Conservation (phyloP, 345 rosid species). For the Cardamine resedifolia region DNA sequence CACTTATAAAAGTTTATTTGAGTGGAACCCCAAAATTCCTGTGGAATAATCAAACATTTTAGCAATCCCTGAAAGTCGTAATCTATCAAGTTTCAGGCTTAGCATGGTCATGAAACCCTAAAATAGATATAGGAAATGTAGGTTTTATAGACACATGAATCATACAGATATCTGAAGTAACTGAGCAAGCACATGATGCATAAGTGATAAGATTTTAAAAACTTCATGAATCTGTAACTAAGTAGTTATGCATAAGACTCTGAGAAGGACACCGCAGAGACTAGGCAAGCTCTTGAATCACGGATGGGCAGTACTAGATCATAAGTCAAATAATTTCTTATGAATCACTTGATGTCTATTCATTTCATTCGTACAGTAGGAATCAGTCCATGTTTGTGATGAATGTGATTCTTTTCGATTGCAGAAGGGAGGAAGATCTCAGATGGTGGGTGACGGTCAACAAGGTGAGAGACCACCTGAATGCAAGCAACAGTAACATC, state of each 20-base stretch:
- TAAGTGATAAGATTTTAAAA: not conserved
- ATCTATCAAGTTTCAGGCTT: conserved; percentile 8
- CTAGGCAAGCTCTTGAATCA: not conserved
- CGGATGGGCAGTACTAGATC: not conserved
- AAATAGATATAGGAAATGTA: not conserved
- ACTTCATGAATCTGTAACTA: not conserved
- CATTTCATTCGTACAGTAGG: not conserved
- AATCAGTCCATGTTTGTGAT: not conserved
- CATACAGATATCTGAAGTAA: not conserved
- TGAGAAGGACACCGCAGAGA: not conserved
- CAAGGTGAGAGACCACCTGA: conserved; percentile 80
- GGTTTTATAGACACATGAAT: not conserved
- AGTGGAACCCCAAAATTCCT: not conserved
- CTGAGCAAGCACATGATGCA: not conserved
- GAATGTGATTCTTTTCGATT: not conserved
- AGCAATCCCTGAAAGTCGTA: not conserved
- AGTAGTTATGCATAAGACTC: not conserved
- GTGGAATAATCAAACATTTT: not conserved
- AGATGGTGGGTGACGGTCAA: conserved; percentile 42
- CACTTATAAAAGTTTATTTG: not conserved
- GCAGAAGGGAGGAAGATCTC: conserved; percentile 57
- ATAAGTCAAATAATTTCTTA: not conserved
- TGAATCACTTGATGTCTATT: not conserved
- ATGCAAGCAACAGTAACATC: conserved; percentile 79
- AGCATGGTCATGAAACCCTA: conserved; percentile 8